Evolutionary conservation across 495 filamentous ascomycete species (phyloP).

Genomic region (Lasiosphaeriaceae sp.): DNA sequence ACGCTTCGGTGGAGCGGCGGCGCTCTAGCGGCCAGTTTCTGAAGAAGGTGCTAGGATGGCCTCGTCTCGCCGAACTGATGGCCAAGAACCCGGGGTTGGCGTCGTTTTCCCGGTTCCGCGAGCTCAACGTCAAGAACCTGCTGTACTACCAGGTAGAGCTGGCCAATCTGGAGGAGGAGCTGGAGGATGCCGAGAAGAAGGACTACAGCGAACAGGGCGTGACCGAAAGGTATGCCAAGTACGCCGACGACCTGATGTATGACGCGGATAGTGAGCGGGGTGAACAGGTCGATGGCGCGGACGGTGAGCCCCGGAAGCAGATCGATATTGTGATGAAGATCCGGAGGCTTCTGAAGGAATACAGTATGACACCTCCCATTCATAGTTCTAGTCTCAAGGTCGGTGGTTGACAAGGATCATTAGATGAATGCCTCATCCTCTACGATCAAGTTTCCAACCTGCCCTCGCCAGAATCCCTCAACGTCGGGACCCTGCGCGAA

Average conservation of each 20-base stretch:
- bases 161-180: neutral
- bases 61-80: slow-evolving; percentile 21
- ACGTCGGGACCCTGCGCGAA: neutral
- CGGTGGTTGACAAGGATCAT: neutral
- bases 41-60: slow-evolving; percentile 21
- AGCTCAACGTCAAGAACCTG: slow-evolving; percentile 30
- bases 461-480: neutral
- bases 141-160: slow-evolving; percentile 29
- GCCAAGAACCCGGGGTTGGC: slow-evolving; percentile 17
- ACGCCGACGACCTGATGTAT: neutral
- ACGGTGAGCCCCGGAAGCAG: neutral
- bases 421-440: neutral
- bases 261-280: neutral
- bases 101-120: slow-evolving; percentile 23
- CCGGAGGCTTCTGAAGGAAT: neutral
- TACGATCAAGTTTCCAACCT: neutral
- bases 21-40: no score
- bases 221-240: neutral
- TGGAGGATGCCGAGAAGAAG: slow-evolving; percentile 4
- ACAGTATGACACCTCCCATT: neutral
- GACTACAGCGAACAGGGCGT: neutral
- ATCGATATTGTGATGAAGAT: neutral
- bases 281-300: neutral
- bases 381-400: neutral
- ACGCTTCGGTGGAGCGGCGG: no score